Base-by-base conservation (phyloP, 441 rosid species). In the Oxalis stricta region DNA sequence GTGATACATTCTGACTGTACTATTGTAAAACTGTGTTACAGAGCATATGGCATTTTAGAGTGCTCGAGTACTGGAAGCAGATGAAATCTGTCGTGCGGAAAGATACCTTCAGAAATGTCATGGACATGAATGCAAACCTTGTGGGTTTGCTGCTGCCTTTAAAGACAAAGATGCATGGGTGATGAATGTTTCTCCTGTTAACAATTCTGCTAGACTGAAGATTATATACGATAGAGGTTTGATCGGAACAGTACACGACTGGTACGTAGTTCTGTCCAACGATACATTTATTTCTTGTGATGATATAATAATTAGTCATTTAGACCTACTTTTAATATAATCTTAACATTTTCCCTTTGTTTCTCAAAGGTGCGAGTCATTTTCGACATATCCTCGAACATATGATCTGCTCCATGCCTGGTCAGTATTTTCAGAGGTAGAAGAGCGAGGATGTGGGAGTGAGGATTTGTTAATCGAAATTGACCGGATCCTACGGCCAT, bases 321-420 rank as follows among this genome's bases (percentile, higher is more conserved):
- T 23, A 14, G 5, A 18, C 19, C 12, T 19, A 41, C 7, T 21
- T 23, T 35, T 4, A 17, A 14, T 13, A 18, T 32, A 17, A 17
- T 44, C 30, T 31, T 12, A 15, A 26, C 24, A 10, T 40, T 40
- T 11, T 36, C 51, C 22, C 18, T 22, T 38, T 55, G 23, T 24
- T 6, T 55, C 40, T 44, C 20, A 38, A 56, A 89, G 98, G 98
- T 85, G 96, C 45, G 98, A 85, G 64, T 76, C 98, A 58, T 85
- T 85, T 53, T 79, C 85, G n/a, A 82, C 98, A 5, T 89, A 89
- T 54, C 98, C 98, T 11, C 77, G 94, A 3, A 83, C 94, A 13
- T 85, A 70, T 38, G 98, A 89, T 72, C 87, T 89, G 60, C 86
- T 89, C 58, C 98, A 89, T 55, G 94, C 95, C 35, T 91, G 93